Percentiles rank a stretch among this genome's conserved stretches.
Evolutionary conservation across 2,329 filamentous ascomycete genomes (phyloP).

Genomic region (Stemphylium lycopersici): DNA sequence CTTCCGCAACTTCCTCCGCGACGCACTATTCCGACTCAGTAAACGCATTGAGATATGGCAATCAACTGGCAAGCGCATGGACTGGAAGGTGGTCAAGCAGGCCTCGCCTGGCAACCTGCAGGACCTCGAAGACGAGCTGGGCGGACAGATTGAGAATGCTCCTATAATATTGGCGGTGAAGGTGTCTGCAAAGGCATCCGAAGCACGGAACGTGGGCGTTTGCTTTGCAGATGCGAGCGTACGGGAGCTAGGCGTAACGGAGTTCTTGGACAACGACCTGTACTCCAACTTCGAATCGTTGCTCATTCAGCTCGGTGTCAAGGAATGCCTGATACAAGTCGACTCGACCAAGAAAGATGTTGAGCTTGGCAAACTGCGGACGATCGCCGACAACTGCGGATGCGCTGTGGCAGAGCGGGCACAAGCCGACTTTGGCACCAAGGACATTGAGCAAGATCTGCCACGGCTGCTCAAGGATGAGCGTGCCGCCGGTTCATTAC

Average conservation of each 20-base stretch:
- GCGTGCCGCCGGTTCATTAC: conserved; percentile 73
- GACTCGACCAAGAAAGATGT: conserved; percentile 83
- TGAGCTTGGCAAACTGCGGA: conserved; percentile 83
- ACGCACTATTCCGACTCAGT: conserved; percentile 88
- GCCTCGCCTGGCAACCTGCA: conserved; percentile 96
- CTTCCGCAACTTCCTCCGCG: conserved; percentile 92
- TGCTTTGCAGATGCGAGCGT: conserved; percentile 98
- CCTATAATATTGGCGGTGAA: conserved; percentile 97
- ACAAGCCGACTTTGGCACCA: conserved; percentile 77
- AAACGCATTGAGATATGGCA: conserved; percentile 93
- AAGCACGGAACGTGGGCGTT: conserved; percentile 86
- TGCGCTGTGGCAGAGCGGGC: conserved; percentile 86
- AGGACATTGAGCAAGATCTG: conserved; percentile 95
- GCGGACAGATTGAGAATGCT: conserved; percentile 81
- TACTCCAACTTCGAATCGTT: conserved; percentile 98
- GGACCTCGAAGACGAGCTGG: conserved; percentile 94
- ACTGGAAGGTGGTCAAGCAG: conserved; percentile 88
- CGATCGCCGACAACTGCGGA: conserved; percentile 91
- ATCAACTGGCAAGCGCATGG: conserved; percentile 73
- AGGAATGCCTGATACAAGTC: conserved; percentile 85
- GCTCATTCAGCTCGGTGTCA: conserved; percentile 93
- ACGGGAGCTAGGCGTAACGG: conserved; percentile 91
- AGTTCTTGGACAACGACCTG: conserved; percentile 98
- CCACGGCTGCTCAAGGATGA: conserved; percentile 88
- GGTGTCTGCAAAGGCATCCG: conserved; percentile 82